Evolutionary conservation across 164 flowering plant species (phyloP), one percentile per base, ranked within the genome.

Genomic region (Paratinospora sagittata): DNA sequence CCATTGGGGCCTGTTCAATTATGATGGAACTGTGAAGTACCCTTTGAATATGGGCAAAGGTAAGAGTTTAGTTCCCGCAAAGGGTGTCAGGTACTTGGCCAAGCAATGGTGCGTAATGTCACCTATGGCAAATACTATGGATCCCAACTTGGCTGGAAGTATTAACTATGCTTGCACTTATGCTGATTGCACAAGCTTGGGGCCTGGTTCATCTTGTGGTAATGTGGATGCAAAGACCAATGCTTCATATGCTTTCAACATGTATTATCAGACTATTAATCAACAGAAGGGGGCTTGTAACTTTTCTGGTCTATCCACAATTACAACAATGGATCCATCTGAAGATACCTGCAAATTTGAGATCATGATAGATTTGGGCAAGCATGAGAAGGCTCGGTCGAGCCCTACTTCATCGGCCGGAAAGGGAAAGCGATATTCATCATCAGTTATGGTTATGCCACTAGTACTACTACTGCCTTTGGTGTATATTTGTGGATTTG

Each of bases 1-100:
- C 45, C 99, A 96, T 68, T 93, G 99, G 97, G 99, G 99, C 0
- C 27, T 96, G 14, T 93, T 91, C 71, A 11, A 85, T 55, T 96
- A 39, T 39, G 97, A 96, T 61, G 98, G 99, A 3, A 27, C 82
- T 3, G 30, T 89, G 23, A 96, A 96, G 65, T 93, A 96, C 80
- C 64, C 68, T 0, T 63, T 96, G 33, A 68, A 82, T 37, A 3
- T 90, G 65, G 89, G 88, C 0, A 76, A 63, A 0, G 84, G 85
- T 1, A 70, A 74, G 37, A 71, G 33, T 0, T 74, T 93, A 1
- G 85, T 81, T 0, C 75, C 90, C 0, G 97, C 97, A 0, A 90
- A 82, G 75, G 91, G 91, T 1, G 99, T 96, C 1, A 74, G 75
- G 45, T 91, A 89, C 78, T 65, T 90, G 75, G 72, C 80, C 0